Conservation (phyloP, 371 early-diverging fungal genomes). For the Syncephalastrum sp. region DNA sequence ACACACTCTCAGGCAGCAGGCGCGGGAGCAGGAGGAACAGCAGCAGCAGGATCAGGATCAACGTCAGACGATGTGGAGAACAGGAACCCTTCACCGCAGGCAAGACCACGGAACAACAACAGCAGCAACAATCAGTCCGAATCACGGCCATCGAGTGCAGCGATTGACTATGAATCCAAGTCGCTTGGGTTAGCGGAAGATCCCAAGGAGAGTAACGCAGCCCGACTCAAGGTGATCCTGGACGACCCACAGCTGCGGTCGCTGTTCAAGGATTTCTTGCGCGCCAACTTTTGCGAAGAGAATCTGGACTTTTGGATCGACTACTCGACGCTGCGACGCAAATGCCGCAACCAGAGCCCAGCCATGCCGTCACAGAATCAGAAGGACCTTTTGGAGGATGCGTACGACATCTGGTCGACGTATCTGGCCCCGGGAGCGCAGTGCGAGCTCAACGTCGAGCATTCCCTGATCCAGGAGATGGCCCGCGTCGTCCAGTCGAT, state of each 20-base stretch:
- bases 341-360: constrained; percentile 41
- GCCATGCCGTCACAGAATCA: constrained; percentile 28
- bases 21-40: no score
- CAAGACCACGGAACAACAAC: constrained; percentile 1
- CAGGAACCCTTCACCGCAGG: no score
- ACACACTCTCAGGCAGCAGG: no score
- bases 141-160: constrained; percentile 5
- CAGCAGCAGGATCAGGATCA: no score
- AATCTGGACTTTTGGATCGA: constrained; percentile 72
- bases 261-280: constrained; percentile 63
- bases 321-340: constrained; percentile 37
- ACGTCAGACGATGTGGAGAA: background rate
- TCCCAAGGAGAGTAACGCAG: constrained; percentile 12
- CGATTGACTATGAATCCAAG: constrained; percentile 6
- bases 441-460: constrained; percentile 63
- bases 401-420: constrained; percentile 58
- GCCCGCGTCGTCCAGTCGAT: constrained; percentile 42
- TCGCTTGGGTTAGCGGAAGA: no score
- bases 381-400: constrained; percentile 56
- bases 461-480: constrained; percentile 46
- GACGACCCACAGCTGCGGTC: constrained; percentile 55
- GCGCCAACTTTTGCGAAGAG: constrained; percentile 72
- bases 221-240: constrained; percentile 55
- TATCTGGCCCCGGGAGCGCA: constrained; percentile 57
- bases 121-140: background rate